Evolutionary conservation across 1,284 basidiomycete genomes (phyloP).

Genomic region (Mrakiaceae sp.): DNA sequence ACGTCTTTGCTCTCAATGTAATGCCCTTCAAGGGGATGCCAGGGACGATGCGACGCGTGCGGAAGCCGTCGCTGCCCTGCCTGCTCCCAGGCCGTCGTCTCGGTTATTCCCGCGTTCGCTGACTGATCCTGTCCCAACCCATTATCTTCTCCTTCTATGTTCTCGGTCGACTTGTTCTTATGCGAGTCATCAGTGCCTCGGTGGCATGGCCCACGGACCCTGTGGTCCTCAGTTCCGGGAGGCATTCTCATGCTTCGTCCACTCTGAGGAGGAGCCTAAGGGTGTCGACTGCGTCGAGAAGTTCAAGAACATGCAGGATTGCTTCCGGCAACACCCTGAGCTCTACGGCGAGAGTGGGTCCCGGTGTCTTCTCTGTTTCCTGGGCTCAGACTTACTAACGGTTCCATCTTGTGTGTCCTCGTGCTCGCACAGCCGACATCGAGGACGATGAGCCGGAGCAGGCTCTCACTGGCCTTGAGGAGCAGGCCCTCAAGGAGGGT

Average conservation of each 20-base stretch:
- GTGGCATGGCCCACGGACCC: conserved; percentile 95
- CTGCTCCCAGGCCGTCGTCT: no score
- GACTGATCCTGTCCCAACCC: no score
- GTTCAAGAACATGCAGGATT: conserved; percentile 96
- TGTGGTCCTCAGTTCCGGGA: conserved; percentile 89
- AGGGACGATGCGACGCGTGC: no score
- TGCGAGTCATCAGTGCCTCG: conserved; percentile 52
- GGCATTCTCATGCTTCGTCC: conserved; percentile 96
- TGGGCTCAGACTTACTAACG: neutral
- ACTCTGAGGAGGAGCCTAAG: conserved; percentile 89
- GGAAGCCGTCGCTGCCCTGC: no score
- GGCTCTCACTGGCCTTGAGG: neutral
- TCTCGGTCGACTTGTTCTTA: neutral
- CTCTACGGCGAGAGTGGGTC: conserved; percentile 78
- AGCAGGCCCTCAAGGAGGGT: no score
- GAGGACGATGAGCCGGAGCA: neutral
- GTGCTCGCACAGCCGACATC: neutral
- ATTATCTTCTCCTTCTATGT: neutral
- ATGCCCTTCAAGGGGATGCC: neutral
- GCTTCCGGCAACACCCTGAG: conserved; percentile 92
- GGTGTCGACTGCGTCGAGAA: conserved; percentile 96
- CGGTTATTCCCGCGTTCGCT: no score
- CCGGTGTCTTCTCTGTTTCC: neutral
- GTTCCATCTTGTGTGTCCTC: neutral
- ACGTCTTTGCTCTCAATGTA: conserved; percentile 18